Percentiles rank a stretch among this genome's conserved stretches.
phyloP scores from a whole-genome alignment of 2,329 filamentous ascomycete genomes.

The Dactylellina cionopaga region DNA sequence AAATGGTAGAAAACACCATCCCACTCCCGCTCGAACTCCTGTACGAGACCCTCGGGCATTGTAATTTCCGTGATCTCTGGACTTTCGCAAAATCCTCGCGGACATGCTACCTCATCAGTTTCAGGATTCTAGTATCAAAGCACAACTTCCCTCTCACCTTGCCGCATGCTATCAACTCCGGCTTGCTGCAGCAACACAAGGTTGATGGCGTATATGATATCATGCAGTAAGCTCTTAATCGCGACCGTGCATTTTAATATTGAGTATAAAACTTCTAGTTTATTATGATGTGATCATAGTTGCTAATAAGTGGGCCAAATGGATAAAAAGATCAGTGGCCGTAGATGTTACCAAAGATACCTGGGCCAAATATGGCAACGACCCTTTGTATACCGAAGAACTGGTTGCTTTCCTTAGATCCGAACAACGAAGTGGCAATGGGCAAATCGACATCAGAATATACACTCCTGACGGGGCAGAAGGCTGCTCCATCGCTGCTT shows the following conservation, averaged over 20 bases:
- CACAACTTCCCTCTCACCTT: slow-evolving; percentile 10
- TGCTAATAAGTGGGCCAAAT: no score
- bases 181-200: background rate
- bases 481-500: slow-evolving; percentile 1
- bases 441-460: slow-evolving; percentile 7
- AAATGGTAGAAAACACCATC: slow-evolving; percentile 4
- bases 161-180: slow-evolving; percentile 1
- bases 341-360: slow-evolving; percentile 7
- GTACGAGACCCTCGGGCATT: slow-evolving; percentile 8
- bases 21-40: slow-evolving; percentile 23
- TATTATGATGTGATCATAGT: no score
- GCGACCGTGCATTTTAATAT: no score
- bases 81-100: slow-evolving; percentile 26
- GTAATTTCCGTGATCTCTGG: background rate
- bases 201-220: background rate
- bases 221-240: slow-evolving; percentile 15
- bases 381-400: background rate
- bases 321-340: slow-evolving; percentile 6
- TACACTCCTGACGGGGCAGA: background rate
- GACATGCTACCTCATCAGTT: background rate
- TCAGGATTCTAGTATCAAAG: background rate
- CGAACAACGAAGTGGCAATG: background rate
- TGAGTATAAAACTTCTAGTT: background rate
- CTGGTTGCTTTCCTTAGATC: background rate
- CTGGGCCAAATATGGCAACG: background rate